Conservation (phyloP, 2,329 filamentous ascomycete species). For the Fusarium sp. region DNA sequence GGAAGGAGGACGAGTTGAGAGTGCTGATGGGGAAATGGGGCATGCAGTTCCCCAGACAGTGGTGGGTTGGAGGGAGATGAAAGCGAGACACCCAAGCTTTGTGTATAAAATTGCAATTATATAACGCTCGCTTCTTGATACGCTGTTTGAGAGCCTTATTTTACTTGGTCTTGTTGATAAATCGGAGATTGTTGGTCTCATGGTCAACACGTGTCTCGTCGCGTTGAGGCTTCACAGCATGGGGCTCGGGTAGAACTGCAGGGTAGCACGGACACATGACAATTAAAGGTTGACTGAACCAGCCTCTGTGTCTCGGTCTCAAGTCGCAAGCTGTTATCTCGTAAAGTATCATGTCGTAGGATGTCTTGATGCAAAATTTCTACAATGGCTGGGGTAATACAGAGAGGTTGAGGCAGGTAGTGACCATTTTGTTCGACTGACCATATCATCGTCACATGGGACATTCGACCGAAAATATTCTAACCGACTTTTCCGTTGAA, state of each 20-base stretch:
- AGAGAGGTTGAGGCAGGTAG: not conserved
- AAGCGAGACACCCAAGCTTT: not conserved
- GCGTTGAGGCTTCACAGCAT: not conserved
- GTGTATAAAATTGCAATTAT: too few relatives aligned
- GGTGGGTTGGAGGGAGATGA: constrained; percentile 15
- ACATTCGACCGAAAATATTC: too few relatives aligned
- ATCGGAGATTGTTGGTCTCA: not conserved
- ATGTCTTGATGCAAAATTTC: not conserved
- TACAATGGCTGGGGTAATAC: not conserved
- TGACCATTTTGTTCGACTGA: too few relatives aligned
- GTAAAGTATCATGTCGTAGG: not conserved
- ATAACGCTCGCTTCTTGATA: not conserved
- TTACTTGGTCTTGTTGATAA: not conserved
- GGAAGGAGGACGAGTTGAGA: constrained; percentile 48
- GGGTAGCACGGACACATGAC: not conserved
- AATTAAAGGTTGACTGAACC: not conserved
- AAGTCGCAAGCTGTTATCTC: not conserved
- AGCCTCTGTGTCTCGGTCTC: not conserved
- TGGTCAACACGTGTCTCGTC: not conserved
- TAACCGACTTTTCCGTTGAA: too few relatives aligned
- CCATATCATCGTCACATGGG: too few relatives aligned
- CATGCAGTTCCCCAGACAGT: constrained; percentile 52
- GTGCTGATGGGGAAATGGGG: constrained; percentile 50
- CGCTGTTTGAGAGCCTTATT: not conserved
- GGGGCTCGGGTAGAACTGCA: not conserved